Conservation (phyloP, 169 alveolate genomes). For the Plasmodium blacklocki region DNA sequence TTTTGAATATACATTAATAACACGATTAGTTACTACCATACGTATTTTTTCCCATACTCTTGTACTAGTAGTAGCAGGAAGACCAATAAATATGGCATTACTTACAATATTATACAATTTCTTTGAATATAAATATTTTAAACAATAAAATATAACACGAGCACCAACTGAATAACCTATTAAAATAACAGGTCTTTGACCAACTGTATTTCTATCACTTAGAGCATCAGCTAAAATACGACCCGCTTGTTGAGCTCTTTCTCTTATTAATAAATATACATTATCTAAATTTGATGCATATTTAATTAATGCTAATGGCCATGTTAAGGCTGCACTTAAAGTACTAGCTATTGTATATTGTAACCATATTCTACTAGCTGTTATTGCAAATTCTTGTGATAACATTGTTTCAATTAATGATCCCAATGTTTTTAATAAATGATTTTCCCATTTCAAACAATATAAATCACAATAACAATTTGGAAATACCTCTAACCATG, state of each 20-base stretch:
- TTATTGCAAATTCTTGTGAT: slow-evolving; percentile 85
- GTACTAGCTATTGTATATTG: slow-evolving; percentile 83
- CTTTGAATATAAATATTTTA: slow-evolving; percentile 87
- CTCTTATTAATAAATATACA: slow-evolving; percentile 90
- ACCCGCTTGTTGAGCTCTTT: slow-evolving; percentile 92
- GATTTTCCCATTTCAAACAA: slow-evolving; percentile 85
- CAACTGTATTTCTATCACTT: slow-evolving; percentile 87
- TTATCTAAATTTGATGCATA: slow-evolving; percentile 91
- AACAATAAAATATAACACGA: slow-evolving; percentile 89
- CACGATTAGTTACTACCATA: slow-evolving; percentile 91
- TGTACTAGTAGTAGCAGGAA: slow-evolving; percentile 89
- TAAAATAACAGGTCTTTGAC: slow-evolving; percentile 92
- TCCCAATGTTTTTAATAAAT: slow-evolving; percentile 79
- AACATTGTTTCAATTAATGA: slow-evolving; percentile 78
- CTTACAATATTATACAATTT: slow-evolving; percentile 84
- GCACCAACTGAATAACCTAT: slow-evolving; percentile 95
- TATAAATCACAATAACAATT: slow-evolving; percentile 83
- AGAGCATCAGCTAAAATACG: slow-evolving; percentile 91
- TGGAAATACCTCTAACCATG: slow-evolving; percentile 86
- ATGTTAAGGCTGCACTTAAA: slow-evolving; percentile 82
- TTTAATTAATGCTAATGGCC: slow-evolving; percentile 92
- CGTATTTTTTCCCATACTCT: slow-evolving; percentile 90
- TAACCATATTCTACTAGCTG: slow-evolving; percentile 85
- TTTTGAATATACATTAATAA: slow-evolving; percentile 90
- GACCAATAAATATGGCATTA: slow-evolving; percentile 91